Evolutionary conservation across 495 filamentous ascomycete species (phyloP), one percentile per base, ranked within the genome.

Genomic region (Neurospora sp.): DNA sequence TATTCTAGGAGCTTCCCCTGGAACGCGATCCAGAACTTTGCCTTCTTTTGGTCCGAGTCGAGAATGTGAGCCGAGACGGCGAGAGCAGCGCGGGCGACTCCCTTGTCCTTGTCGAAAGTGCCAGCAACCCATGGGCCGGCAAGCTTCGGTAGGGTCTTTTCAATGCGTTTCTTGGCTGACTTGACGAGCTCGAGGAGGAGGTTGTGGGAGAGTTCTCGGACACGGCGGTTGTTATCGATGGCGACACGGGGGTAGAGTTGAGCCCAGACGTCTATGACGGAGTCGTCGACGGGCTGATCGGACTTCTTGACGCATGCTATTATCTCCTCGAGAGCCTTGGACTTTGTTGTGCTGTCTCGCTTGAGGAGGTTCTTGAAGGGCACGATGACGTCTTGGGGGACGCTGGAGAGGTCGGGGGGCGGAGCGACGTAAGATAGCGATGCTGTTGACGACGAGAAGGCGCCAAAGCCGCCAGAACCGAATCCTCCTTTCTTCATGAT

Each of bases 281-380:
- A 0, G 7, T 5, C 54, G 70, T 34, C 36, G 8, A 39, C 4
- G 39, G 42, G 21, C 28, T 31, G 13, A 5, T 34, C 39, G 54
- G 54, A 45, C 19, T 36, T 48, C 62, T 84, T 77, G n/a, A 93
- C 83, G 77, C 91, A 88, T 45, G 87, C 79, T 66, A 66, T 87
- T 39, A 99, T 80, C 54, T 97, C 95, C 71, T 98, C 95, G 70
- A 99, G 80, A 0, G 94, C 96, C 79, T 96, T 97, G n/a, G 91
- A 86, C 77, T 96, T 95, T 37, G 96, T 99, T 17, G 89, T 95
- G 73, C 91, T 91, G 83, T 97, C 94, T 81, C 94, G 97, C 83
- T 98, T 99, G 69, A 89, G 87, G 19, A 97, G 85, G 76, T 94
- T 96, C 80, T 98, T 97, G 85, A 97, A 94, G 28, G 91, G 88